These are phyloP conservation scores for Pythium biforme DNA, from an alignment of 352 stramenopile genomes.

Conservation along the genomic window DNA sequence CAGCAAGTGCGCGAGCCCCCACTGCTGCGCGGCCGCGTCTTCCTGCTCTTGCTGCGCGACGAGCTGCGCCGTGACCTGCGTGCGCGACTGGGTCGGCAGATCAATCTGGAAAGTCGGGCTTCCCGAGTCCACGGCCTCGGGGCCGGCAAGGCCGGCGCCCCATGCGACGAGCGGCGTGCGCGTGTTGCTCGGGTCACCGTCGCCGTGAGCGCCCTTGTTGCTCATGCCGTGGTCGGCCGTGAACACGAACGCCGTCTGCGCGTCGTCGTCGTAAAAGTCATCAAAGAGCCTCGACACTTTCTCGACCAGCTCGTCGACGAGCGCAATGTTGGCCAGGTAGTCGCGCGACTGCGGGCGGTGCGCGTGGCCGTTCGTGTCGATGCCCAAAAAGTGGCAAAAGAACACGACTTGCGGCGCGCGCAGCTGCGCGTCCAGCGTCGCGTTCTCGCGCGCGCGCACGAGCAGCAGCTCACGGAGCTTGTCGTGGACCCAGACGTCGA, in stretches of 20 bases:
- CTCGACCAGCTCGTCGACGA: constrained; percentile 78
- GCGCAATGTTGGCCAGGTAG: constrained; percentile 83
- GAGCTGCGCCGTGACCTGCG: constrained; percentile 58
- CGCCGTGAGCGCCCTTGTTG: constrained; percentile 75
- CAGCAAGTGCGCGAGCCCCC: constrained; percentile 46
- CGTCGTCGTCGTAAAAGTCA: constrained; percentile 69
- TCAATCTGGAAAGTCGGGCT: constrained; percentile 46
- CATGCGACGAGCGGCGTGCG: constrained; percentile 77
- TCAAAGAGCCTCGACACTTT: constrained; percentile 55
- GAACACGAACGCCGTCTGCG: constrained; percentile 75
- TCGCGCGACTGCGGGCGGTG: constrained; percentile 73
- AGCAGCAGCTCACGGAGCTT: constrained; percentile 46
- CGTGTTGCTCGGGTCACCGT: constrained; percentile 80
- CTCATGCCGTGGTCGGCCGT: constrained; percentile 87
- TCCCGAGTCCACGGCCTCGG: neutral
- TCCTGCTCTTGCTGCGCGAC: constrained; percentile 54
- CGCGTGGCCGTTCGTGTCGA: constrained; percentile 85
- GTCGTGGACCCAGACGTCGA: constrained; percentile 80
- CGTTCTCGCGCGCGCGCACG: constrained; percentile 20
- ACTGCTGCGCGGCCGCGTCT: constrained; percentile 36
- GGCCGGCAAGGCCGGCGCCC: constrained; percentile 65
- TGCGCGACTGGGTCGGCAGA: constrained; percentile 65
- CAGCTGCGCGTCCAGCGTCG: constrained; percentile 37
- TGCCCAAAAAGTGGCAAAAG: constrained; percentile 84
- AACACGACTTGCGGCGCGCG: constrained; percentile 50